Percentiles rank a stretch among this genome's conserved stretches.
Evolutionary conservation across 805 yeast species (phyloP).

Genomic region (Teunomyces panamensis): DNA sequence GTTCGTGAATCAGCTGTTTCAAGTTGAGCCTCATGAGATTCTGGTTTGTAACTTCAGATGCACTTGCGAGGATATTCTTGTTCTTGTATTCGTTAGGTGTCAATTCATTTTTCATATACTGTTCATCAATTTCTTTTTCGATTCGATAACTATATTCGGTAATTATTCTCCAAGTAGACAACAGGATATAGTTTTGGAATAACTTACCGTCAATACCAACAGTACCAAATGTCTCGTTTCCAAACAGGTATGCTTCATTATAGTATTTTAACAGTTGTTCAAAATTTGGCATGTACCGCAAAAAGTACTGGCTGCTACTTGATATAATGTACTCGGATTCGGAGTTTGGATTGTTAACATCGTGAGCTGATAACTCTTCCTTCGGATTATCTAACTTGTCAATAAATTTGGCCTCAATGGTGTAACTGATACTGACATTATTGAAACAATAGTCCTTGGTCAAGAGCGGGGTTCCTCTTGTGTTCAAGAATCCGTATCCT

Average conservation of each 20-base stretch:
- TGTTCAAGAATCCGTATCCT: slow-evolving; percentile 55
- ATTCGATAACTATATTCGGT: slow-evolving; percentile 26
- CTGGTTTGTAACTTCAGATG: slow-evolving; percentile 1
- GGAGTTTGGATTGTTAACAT: slow-evolving; percentile 35
- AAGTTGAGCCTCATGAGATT: not conserved
- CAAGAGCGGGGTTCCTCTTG: slow-evolving; percentile 51
- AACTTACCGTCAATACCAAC: slow-evolving; percentile 37
- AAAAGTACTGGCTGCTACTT: slow-evolving; percentile 31
- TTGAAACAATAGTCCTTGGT: slow-evolving; percentile 46
- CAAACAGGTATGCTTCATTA: slow-evolving; percentile 22
- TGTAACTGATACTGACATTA: slow-evolving; percentile 46
- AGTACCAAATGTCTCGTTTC: slow-evolving; percentile 26
- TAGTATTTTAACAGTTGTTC: slow-evolving; percentile 24
- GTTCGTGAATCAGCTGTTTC: not conserved
- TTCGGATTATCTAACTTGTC: slow-evolving; percentile 38
- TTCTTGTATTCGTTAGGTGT: slow-evolving; percentile 28
- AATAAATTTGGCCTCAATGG: slow-evolving; percentile 53
- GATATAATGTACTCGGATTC: slow-evolving; percentile 36
- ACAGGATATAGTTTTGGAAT: slow-evolving; percentile 20
- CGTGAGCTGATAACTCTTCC: slow-evolving; percentile 28
- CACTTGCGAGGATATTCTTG: slow-evolving; percentile 25
- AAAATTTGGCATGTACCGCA: slow-evolving; percentile 40
- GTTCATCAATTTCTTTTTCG: slow-evolving; percentile 36
- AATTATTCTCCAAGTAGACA: slow-evolving; percentile 33
- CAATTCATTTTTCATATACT: slow-evolving; percentile 24